Conservation (phyloP, 2,329 filamentous ascomycete genomes). For the Fusarium fracticaudum region DNA sequence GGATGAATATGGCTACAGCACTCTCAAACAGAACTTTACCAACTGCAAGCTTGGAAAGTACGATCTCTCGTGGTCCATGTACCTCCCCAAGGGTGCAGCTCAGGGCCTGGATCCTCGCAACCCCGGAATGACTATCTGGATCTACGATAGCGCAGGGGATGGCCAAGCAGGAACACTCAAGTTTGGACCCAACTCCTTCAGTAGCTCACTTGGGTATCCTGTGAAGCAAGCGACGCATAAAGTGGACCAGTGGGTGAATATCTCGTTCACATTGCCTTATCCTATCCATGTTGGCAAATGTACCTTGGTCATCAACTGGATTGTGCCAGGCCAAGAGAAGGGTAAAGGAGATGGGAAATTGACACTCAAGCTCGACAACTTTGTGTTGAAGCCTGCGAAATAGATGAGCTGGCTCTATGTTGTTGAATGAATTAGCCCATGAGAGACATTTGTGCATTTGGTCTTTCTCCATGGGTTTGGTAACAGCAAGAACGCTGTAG, state of each 20-base stretch:
- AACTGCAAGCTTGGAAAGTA: background rate
- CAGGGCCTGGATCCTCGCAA: background rate
- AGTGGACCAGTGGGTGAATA: background rate
- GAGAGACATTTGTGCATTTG: background rate
- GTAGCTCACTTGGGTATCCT: background rate
- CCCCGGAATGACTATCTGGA: background rate
- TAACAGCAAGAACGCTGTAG: background rate
- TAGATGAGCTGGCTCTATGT: background rate
- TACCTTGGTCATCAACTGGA: background rate
- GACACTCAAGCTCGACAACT: background rate
- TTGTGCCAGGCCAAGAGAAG: background rate
- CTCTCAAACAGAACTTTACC: background rate
- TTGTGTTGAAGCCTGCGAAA: background rate
- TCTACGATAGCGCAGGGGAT: background rate
- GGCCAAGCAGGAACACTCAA: background rate
- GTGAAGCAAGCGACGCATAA: background rate
- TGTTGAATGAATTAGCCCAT: too few species aligned
- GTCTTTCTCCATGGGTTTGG: fast-evolving
- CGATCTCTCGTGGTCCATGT: background rate
- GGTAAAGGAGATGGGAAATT: background rate
- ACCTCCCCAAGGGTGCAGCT: background rate
- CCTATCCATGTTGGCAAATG: background rate
- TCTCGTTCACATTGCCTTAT: background rate
- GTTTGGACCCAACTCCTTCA: background rate
- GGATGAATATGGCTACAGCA: background rate